Evolutionary conservation across 2,329 filamentous ascomycete genomes (phyloP), one percentile per base, ranked within the genome.

Genomic region (Colletotrichum somersetense): DNA sequence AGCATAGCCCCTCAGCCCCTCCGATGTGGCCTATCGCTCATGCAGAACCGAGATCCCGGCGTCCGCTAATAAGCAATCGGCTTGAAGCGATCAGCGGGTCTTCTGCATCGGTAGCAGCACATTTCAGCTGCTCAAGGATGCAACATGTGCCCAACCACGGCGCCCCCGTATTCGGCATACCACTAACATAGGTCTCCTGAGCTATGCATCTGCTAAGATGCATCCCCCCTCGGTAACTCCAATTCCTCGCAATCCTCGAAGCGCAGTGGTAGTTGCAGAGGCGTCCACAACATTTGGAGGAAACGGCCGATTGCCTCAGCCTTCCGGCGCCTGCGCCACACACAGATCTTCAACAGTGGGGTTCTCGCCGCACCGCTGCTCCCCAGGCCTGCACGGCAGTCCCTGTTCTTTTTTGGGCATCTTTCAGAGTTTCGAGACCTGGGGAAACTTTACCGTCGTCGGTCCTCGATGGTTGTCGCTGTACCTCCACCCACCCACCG

Each of bases 1-100:
- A 71, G 67, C 71, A 73, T 67, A 73, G 71, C 71, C 71, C 67
- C 67, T 71, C 67, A 66, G 67, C 69, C 66, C 69, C 69, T 64
- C 69, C 38, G 38, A 58, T 38, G 57, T 66, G 66, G 67, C 50
- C 46, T 61, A 23, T 46, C 50, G 23, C n/a, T 73, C 42, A 73
- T 73, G 70, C 61, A 71, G 48, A 46, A 52, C 46, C 46, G 62
- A 42, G 38, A 42, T 55, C 55, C 55, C 66, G 48, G 55, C 40
- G 40, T 48, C 71, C 71, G 62, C 67, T 62, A 42, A 66, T 56
- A 58, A 62, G 56, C 71, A 70, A 57, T 62, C 71, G 67, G 56
- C 62, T 66, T 62, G 26, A 71, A 66, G 61, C 55, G 71, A 66
- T 73, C 71, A 73, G 71, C 67, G 67, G 71, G 67, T 62, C 71